Percentiles rank a stretch among this genome's conserved stretches.
Evolutionary conservation across 306 rosid genomes (phyloP).

Genomic region (Astragalus membranaceus): DNA sequence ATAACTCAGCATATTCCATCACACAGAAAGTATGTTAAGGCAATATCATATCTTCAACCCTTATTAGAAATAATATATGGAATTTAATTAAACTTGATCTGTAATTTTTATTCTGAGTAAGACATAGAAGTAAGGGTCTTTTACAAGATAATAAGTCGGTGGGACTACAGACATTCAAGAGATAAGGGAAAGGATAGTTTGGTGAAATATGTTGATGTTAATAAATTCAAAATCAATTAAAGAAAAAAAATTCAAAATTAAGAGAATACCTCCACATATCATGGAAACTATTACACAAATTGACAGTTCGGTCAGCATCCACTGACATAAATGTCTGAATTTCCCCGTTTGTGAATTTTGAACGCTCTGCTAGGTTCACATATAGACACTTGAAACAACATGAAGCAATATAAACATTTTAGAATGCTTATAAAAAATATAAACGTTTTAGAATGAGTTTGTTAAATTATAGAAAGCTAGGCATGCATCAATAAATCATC

Average conservation of each 20-base stretch:
- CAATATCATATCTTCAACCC: background rate
- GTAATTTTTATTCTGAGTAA: background rate
- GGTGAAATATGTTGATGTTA: background rate
- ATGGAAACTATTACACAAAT: constrained; percentile 82
- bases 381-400: constrained; percentile 56
- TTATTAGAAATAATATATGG: background rate
- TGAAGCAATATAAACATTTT: constrained; percentile 12
- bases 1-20: background rate
- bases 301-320: constrained; percentile 89
- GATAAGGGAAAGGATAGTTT: background rate
- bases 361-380: constrained; percentile 75
- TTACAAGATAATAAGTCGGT: background rate
- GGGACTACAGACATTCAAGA: background rate
- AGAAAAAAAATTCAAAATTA: background rate
- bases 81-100: background rate
- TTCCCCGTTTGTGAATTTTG: constrained; percentile 84
- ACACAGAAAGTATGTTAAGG: background rate
- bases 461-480: background rate
- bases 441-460: constrained; percentile 11
- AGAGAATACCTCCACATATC: constrained; percentile 81
- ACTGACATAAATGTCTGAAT: constrained; percentile 95
- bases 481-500: constrained; percentile 5
- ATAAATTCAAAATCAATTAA: background rate
- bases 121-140: constrained; percentile 3
- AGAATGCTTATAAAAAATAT: constrained; percentile 3